A percentile compares a stretch with the other conserved stretches of the same genome.
These are phyloP conservation scores for Ballota nigra DNA, from an alignment of 257 asterid genomes.

Conservation along the genomic window DNA sequence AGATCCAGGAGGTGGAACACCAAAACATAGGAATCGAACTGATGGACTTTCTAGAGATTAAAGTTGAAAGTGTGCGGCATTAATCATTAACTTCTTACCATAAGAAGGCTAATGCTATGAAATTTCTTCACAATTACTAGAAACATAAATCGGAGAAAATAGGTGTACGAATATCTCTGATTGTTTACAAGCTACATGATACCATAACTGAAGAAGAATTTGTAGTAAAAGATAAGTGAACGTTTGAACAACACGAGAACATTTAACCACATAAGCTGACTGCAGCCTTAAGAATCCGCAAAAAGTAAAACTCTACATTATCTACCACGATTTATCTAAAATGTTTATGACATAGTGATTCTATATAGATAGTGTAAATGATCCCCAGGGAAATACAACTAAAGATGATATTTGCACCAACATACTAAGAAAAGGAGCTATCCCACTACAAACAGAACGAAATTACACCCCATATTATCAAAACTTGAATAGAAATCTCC, in stretches of 20 bases:
- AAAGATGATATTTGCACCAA: not conserved
- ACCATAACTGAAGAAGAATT: not conserved
- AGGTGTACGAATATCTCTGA: not conserved
- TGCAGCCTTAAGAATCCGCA: not conserved
- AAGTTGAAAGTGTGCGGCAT: not conserved
- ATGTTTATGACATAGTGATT: not conserved
- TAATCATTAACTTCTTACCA: not conserved
- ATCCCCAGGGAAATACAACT: not conserved
- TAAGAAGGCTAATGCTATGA: not conserved
- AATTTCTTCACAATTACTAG: not conserved
- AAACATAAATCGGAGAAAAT: not conserved
- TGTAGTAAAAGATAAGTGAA: not conserved
- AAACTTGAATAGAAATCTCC: slow-evolving; percentile 3
- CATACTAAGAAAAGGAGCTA: not conserved
- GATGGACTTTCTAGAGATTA: not conserved
- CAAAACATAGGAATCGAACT: too few relatives aligned
- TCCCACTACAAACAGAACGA: not conserved
- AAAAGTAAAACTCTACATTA: not conserved
- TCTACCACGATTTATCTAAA: not conserved
- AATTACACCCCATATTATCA: not conserved
- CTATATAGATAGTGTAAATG: not conserved
- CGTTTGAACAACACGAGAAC: not conserved
- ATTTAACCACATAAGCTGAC: not conserved
- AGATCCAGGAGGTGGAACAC: too few relatives aligned
- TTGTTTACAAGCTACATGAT: not conserved